A percentile compares a stretch with the other conserved stretches of the same genome.
Evolutionary conservation across 2,329 filamentous ascomycete species (phyloP).

Genomic region (Albophoma yamanashiensis): DNA sequence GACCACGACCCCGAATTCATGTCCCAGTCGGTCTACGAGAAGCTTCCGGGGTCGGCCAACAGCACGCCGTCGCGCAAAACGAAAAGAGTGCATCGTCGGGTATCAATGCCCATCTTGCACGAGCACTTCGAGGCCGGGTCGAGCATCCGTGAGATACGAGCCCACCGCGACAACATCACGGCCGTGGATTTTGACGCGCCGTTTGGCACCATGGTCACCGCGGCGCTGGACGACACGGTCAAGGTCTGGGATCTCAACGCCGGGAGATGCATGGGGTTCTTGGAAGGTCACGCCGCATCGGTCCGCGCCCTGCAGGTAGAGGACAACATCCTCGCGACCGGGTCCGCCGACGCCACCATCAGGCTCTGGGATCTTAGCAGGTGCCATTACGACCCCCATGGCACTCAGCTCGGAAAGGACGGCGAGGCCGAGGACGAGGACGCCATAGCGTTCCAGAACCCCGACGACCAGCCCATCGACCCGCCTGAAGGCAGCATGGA

Average conservation of each 20-base stretch:
- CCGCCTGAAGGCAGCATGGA: constrained; percentile 71
- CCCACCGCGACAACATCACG: constrained; percentile 80
- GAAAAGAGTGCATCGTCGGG: constrained; percentile 51
- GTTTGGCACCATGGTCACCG: constrained; percentile 88
- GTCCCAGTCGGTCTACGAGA: constrained; percentile 96
- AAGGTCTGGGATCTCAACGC: constrained; percentile 94
- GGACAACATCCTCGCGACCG: constrained; percentile 90
- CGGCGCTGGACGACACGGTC: constrained; percentile 86
- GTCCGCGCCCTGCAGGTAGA: constrained; percentile 88
- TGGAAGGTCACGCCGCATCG: constrained; percentile 92
- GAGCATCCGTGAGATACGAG: constrained; percentile 76
- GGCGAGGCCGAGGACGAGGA: constrained; percentile 54
- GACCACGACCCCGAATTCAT: constrained; percentile 59
- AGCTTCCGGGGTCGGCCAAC: constrained; percentile 53
- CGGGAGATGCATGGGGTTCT: constrained; percentile 78
- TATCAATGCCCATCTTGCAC: constrained; percentile 89
- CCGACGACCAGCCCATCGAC: constrained; percentile 56
- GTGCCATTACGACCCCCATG: constrained; percentile 69
- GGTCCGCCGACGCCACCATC: constrained; percentile 89
- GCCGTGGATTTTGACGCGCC: constrained; percentile 95
- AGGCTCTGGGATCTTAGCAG: constrained; percentile 89
- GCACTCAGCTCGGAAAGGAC: constrained; percentile 47
- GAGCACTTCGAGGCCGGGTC: constrained; percentile 90
- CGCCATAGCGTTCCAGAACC: constrained; percentile 62
- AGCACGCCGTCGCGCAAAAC: constrained; percentile 37